A percentile compares a stretch with the other conserved stretches of the same genome.
Evolutionary conservation across 441 rosid species (phyloP).

Genomic region (Adansonia gregorii): DNA sequence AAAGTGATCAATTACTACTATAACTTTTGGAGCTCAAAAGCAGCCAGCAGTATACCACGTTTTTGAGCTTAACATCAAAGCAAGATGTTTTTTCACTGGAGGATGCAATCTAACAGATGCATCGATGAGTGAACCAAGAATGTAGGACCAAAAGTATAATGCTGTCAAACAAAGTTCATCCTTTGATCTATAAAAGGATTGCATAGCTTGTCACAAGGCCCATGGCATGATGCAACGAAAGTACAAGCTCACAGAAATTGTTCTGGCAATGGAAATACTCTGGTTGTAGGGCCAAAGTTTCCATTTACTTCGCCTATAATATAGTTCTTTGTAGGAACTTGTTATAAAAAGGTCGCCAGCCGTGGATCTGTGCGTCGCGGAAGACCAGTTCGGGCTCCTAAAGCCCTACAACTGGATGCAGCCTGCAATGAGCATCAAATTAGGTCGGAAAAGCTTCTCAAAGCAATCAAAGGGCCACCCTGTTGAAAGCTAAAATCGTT

Average conservation of each 20-base stretch:
- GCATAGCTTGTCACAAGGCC: too few species aligned
- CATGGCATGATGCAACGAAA: neutral
- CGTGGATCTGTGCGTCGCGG: conserved; percentile 60
- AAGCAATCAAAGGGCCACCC: neutral
- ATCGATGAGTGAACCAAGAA: neutral
- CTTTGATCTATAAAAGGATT: neutral
- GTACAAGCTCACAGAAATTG: neutral
- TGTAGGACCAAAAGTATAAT: neutral
- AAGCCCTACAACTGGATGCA: conserved; percentile 73
- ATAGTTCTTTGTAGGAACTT: neutral
- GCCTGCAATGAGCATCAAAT: conserved; percentile 56
- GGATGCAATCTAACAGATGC: neutral
- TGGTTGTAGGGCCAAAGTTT: neutral
- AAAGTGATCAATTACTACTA: too few species aligned
- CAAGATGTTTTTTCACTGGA: neutral
- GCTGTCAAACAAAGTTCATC: neutral
- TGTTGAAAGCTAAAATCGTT: neutral
- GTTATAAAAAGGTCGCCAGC: conserved; percentile 49
- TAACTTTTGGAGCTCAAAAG: neutral
- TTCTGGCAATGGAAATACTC: neutral
- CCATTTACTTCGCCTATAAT: neutral
- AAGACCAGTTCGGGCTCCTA: conserved; percentile 84
- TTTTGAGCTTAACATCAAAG: neutral
- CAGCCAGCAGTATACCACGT: neutral
- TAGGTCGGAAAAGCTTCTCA: conserved; percentile 6